phyloP scores from a whole-genome alignment of 441 rosid genomes.

The Pelargonium myrrhifolium region DNA sequence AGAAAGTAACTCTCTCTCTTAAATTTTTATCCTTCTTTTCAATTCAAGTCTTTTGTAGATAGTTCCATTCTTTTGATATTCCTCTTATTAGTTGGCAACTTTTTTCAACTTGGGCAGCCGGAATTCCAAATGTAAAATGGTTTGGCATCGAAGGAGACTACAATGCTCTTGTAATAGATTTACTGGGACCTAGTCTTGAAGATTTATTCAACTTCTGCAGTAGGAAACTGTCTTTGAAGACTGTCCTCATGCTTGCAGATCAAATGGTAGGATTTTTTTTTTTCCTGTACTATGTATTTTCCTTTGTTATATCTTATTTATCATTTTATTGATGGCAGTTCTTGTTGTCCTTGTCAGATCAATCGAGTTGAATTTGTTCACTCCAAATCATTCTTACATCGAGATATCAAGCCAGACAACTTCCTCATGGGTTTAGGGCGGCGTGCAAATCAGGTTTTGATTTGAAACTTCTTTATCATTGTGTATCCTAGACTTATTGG shows the following conservation, averaged over 20 bases:
- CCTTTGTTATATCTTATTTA: constrained; percentile 10
- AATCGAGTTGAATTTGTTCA: constrained; percentile 88
- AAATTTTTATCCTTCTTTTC: too few species aligned
- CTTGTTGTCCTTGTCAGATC: constrained; percentile 44
- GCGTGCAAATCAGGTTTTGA: constrained; percentile 86
- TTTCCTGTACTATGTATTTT: not conserved
- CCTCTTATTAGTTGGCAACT: not conserved
- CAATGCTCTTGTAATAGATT: constrained; percentile 1
- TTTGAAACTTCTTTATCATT: constrained; percentile 9
- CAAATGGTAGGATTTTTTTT: constrained; percentile 17
- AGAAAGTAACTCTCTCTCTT: not conserved
- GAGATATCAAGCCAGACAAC: constrained; percentile 97
- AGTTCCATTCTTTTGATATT: not conserved
- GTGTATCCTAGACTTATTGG: not conserved
- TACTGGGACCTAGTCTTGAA: constrained; percentile 6
- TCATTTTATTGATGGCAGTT: not conserved
- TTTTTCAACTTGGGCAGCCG: not conserved
- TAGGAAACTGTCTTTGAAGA: constrained; percentile 17
- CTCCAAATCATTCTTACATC: constrained; percentile 91
- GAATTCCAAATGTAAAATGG: constrained; percentile 2
- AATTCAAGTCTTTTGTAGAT: not conserved
- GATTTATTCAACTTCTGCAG: constrained; percentile 3
- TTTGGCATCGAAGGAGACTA: constrained; percentile 1
- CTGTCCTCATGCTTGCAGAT: constrained; percentile 15
- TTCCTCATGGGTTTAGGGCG: constrained; percentile 97